These are phyloP conservation scores for Fusarium anthophilum DNA, from an alignment of 2,329 filamentous ascomycete species.

Conservation along the genomic window DNA sequence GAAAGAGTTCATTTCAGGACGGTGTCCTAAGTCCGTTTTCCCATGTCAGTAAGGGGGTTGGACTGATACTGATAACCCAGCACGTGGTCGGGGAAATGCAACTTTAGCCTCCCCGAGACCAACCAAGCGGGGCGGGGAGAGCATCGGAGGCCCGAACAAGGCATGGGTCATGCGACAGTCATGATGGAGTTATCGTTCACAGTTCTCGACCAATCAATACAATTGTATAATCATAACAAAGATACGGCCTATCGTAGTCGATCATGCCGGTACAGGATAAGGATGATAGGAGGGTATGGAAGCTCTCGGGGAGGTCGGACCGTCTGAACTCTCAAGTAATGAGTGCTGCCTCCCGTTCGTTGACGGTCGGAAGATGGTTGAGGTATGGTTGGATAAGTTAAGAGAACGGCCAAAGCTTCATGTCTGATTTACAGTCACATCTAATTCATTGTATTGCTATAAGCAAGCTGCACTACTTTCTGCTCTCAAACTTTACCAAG, in stretches of 20 bases:
- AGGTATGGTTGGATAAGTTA: neutral
- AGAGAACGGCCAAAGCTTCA: neutral
- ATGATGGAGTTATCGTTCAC: neutral
- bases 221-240: neutral
- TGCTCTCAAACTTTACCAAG: neutral
- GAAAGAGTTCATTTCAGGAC: neutral
- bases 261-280: neutral
- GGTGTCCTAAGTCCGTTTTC: too few species aligned
- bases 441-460: neutral
- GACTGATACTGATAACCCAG: neutral
- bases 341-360: neutral
- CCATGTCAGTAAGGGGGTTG: neutral
- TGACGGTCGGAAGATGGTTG: neutral
- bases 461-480: neutral
- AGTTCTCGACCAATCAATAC: neutral
- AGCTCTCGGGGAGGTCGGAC: neutral
- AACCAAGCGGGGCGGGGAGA: neutral
- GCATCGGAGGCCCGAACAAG: neutral
- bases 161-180: neutral
- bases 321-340: neutral
- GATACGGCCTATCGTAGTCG: neutral
- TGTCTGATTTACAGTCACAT: too few species aligned
- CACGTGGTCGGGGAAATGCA: neutral
- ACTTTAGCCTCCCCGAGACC: neutral
- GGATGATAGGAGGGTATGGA: neutral